Base-by-base conservation (phyloP, 2,329 filamentous ascomycete species). In the Teratosphaeria viscida region DNA sequence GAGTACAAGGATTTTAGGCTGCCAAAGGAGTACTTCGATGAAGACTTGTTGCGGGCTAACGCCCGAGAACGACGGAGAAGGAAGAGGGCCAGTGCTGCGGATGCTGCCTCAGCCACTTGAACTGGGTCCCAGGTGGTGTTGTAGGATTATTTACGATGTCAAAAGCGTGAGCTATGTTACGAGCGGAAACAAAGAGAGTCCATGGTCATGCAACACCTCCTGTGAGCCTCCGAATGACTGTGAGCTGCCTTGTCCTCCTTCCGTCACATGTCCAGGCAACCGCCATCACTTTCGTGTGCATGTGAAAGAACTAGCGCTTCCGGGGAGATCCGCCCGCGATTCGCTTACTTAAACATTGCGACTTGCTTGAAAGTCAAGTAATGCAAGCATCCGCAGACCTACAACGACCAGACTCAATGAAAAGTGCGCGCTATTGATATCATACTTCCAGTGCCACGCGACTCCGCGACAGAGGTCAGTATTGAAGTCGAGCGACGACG, bases 1-100 rank as follows among this genome's bases (percentile, higher is more conserved):
- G 72, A 77, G 5, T 82, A 89, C 70, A 71, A 71, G 35, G 89
- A 95, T 52, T 97, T 96, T 70, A 79, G 83, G 60, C 76, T 96
- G 57, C 89, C 92, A 0, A 78, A 82, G 6, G 87, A 87, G 43
- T 83, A 82, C 61, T 74, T 71, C 72, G 87, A 72, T 29, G 70
- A 69, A 19, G 75, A 77, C 58, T 73, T 73, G 14, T 61, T 80
- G 62, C 81, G 80, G 67, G 77, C 80, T 16, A 83, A 82, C 61
- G 87, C 84, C 37, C 76, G 87, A 62, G 83, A 82, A 70, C 81
- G 84, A 71, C 79, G 87, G 63, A 77, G 83, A 66, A 78, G 84
- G 57, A 82, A 80, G 72, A 75, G 85, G 60, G 79, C 79, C 63
- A 82, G 75, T 58, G 62, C 65, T 39, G 64, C 62, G 26, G 68